Evolutionary conservation across 169 alveolate species (phyloP).

Genomic region (Cryptosporidium canis): DNA sequence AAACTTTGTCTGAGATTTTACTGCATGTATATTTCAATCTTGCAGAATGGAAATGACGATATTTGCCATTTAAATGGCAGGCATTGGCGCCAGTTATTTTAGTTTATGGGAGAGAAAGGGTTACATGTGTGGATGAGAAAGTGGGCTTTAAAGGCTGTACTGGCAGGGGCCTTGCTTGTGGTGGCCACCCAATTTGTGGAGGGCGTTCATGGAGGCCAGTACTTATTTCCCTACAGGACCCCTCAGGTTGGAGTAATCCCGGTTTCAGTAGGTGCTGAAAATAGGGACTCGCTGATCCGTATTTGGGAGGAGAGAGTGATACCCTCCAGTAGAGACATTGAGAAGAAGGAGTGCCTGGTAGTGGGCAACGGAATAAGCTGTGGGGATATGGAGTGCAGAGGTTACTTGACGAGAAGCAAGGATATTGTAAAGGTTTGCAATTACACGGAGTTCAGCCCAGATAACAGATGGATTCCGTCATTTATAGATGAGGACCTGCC

Average conservation of each 20-base stretch:
- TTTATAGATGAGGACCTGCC: slow-evolving; percentile 47
- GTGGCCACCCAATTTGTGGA: neutral
- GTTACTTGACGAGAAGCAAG: neutral
- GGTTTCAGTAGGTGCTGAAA: neutral
- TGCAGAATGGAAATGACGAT: too few relatives aligned
- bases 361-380: slow-evolving; percentile 26
- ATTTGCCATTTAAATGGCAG: too few relatives aligned
- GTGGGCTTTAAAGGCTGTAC: neutral
- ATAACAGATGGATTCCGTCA: slow-evolving; percentile 20
- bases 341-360: neutral
- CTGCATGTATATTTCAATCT: too few relatives aligned
- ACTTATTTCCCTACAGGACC: slow-evolving; percentile 12
- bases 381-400: neutral
- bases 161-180: neutral
- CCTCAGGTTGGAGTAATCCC: slow-evolving; percentile 55
- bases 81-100: neutral
- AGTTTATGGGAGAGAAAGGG: neutral
- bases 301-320: slow-evolving; percentile 27
- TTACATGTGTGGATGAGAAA: slow-evolving; percentile 6
- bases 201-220: neutral
- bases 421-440: neutral
- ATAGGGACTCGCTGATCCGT: neutral
- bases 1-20: too few relatives aligned
- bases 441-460: neutral
- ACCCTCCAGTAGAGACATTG: neutral